Evolutionary conservation across 2,329 filamentous ascomycete species (phyloP), one percentile per base, ranked within the genome.

Genomic region (Coniochaeta prunicola): DNA sequence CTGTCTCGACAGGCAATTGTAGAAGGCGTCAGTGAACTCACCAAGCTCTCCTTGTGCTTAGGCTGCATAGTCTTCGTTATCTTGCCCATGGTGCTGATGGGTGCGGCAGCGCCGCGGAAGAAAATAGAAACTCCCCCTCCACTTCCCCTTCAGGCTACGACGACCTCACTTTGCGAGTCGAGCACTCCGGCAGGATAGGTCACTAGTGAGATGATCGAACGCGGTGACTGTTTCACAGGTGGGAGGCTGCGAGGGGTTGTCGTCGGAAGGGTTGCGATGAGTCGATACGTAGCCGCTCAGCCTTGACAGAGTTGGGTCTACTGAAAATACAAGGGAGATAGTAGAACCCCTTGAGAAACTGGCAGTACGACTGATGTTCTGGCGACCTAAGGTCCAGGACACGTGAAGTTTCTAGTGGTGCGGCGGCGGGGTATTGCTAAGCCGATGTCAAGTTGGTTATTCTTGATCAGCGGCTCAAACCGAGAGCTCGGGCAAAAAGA

Each of bases 21-120:
- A 21, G n/a, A 57, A 40, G 33, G 59, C 26, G 60, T 31, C 33
- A n/a, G 58, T 59, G 31, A 61, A 71, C 81, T 73, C 76, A 88
- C 85, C 79, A 87, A 69, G 31, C 83, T 87, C 74, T 88, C 85
- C 74, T 78, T 80, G 71, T 88, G 85, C 76, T 87, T 88, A 61
- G 79, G 70, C 74, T 86, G 84, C 76, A 87, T 84, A 65, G 78
- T 75, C 76, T 88, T 88, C 60, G 80, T 84, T 68, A 88, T 88
- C 76, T 84, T 87, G 70, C 82, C 85, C 86, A 88, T 88, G 68
- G 66, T 85, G 79, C 77, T 73, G 70, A 70, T 71, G 69, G 71
- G 72, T 72, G 83, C 83, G 83, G 84, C 81, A 76, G 73, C 74
- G 82, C 83, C 82, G 82, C 83, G 67, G 68, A 68, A 70, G 68